Conservation (phyloP, 2,329 filamentous ascomycete species). For the Fusarium ambrosium region DNA sequence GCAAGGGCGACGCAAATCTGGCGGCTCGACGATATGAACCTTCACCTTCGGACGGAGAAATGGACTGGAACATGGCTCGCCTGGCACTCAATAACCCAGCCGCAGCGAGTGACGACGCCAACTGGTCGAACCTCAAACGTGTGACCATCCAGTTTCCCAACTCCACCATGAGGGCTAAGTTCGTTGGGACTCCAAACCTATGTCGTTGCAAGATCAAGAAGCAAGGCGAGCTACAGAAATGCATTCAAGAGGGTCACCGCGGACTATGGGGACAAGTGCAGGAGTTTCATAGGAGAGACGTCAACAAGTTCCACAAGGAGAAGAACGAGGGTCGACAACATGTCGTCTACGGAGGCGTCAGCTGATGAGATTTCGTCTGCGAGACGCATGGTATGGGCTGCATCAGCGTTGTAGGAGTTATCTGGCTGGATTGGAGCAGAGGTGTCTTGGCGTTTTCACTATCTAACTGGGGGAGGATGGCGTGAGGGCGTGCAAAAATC, state of each 20-base stretch:
- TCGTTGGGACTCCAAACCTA: slow-evolving; percentile 47
- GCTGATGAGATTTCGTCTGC: neutral
- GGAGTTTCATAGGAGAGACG: slow-evolving; percentile 45
- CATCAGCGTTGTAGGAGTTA: neutral
- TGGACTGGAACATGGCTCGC: slow-evolving; percentile 51
- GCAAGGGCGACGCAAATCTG: slow-evolving; percentile 44
- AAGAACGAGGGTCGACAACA: slow-evolving; percentile 40
- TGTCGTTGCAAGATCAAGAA: slow-evolving; percentile 47
- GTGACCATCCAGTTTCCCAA: slow-evolving; percentile 50
- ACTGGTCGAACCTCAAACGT: slow-evolving; percentile 47
- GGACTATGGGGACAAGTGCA: slow-evolving; percentile 50
- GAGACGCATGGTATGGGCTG: neutral
- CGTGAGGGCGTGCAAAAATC: slow-evolving; percentile 4
- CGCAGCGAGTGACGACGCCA: slow-evolving; percentile 31
- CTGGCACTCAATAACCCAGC: slow-evolving; percentile 47
- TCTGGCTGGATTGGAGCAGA: neutral
- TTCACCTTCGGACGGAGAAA: slow-evolving; percentile 14
- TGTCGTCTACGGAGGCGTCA: slow-evolving; percentile 38
- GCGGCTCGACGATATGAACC: slow-evolving; percentile 48
- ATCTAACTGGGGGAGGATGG: neutral
- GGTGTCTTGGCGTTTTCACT: neutral
- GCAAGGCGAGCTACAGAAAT: slow-evolving; percentile 42
- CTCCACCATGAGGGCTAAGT: slow-evolving; percentile 36
- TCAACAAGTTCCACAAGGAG: slow-evolving; percentile 38
- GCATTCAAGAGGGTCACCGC: slow-evolving; percentile 44